Percentiles rank a stretch among this genome's conserved stretches.
Conservation (phyloP, 768 basidiomycete species). For the Rhodosporidiobolus odoratus region DNA sequence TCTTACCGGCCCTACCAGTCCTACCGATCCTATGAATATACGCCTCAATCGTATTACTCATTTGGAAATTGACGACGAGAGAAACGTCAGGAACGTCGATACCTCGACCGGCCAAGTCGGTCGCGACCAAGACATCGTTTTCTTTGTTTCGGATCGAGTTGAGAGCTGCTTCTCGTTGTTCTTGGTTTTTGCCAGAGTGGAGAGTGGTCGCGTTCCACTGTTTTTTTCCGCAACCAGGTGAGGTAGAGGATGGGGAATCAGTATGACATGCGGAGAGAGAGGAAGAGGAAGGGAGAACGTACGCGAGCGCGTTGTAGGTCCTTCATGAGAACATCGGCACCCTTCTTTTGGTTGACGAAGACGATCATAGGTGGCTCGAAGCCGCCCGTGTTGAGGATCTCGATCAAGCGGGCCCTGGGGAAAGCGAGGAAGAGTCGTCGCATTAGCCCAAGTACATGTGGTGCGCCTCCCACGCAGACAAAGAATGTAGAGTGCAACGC, state of each 20-base stretch:
- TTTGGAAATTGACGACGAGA: slow-evolving; percentile 94
- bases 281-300: slow-evolving; percentile 45
- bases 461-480: neutral
- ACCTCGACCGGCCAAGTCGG: slow-evolving; percentile 95
- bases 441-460: neutral
- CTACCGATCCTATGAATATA: slow-evolving; percentile 98
- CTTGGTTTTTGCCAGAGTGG: slow-evolving; percentile 96
- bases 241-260: neutral
- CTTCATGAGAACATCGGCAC: slow-evolving; percentile 94
- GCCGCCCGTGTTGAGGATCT: slow-evolving; percentile 81
- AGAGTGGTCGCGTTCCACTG: slow-evolving; percentile 86
- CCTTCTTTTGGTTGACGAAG: slow-evolving; percentile 99
- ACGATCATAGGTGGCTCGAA: slow-evolving; percentile 90
- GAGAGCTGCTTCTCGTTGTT: slow-evolving; percentile 88
- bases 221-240: neutral
- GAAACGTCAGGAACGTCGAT: slow-evolving; percentile 97
- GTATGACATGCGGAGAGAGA: neutral
- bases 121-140: slow-evolving; percentile 85
- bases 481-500: slow-evolving; percentile 44
- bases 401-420: slow-evolving; percentile 70
- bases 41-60: slow-evolving; percentile 91
- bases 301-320: slow-evolving; percentile 85
- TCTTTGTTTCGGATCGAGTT: slow-evolving; percentile 80
- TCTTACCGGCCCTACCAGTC: slow-evolving; percentile 95
- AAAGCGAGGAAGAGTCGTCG: neutral